phyloP scores from a whole-genome alignment of 2,329 filamentous ascomycete genomes.

The Boeremia lycopersici region DNA sequence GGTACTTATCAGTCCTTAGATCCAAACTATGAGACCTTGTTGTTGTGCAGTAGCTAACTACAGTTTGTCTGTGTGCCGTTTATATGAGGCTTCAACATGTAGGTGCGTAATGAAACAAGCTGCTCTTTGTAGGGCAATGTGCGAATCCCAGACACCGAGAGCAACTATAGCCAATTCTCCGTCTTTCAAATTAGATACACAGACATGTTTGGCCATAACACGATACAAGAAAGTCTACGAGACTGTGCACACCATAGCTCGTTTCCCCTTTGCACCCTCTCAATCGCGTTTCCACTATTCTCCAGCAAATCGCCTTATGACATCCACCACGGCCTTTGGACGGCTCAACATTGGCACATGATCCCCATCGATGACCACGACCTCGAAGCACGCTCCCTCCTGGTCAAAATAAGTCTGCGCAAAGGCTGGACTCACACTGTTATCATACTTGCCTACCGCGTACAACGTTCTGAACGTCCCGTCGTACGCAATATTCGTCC shows the following conservation, averaged over 20 bases:
- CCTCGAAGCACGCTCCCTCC: conserved; percentile 23
- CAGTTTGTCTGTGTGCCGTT: too few species aligned
- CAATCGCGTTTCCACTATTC: neutral
- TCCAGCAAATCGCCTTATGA: conserved; percentile 22
- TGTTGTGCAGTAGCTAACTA: too few species aligned
- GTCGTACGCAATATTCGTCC: conserved; percentile 32
- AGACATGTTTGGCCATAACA: too few species aligned
- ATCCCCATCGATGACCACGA: conserved; percentile 22
- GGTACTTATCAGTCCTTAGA: neutral
- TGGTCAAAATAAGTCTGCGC: conserved; percentile 26
- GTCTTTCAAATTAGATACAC: too few species aligned
- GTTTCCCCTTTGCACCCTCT: neutral
- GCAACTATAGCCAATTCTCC: too few species aligned
- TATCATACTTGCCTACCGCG: conserved; percentile 28
- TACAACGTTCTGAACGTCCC: conserved; percentile 32
- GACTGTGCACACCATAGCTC: too few species aligned
- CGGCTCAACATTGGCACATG: conserved; percentile 36
- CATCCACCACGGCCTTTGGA: conserved; percentile 24
- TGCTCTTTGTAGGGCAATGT: too few species aligned
- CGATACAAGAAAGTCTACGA: too few species aligned
- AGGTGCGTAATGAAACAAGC: too few species aligned
- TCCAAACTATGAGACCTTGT: too few species aligned
- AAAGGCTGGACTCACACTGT: conserved; percentile 21
- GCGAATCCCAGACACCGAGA: too few species aligned
- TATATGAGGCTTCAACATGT: too few species aligned